Percentiles rank a stretch among this genome's conserved stretches.
phyloP scores from a whole-genome alignment of 1,139 yeast genomes.

The Saccharomyces uvarum region DNA sequence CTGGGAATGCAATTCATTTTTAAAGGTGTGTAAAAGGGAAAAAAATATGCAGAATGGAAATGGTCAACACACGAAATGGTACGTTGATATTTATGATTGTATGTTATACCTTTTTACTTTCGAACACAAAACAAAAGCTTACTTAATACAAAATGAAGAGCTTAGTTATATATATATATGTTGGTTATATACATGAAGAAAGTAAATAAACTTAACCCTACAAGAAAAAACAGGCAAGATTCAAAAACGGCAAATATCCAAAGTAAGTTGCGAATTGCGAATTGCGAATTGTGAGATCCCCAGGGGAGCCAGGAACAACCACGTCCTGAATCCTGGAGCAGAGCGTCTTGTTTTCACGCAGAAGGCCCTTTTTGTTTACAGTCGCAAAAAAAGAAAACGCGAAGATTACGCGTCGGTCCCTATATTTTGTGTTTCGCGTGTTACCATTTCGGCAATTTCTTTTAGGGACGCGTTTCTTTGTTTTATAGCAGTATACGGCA shows the following conservation, averaged over 20 bases:
- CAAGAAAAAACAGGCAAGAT: background rate
- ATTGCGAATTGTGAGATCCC: background rate
- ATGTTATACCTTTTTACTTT: background rate
- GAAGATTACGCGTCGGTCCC: background rate
- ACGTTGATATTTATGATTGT: background rate
- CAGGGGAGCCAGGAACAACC: background rate
- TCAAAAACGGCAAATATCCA: background rate
- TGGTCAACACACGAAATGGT: background rate
- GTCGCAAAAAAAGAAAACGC: conserved; percentile 2
- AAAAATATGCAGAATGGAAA: background rate
- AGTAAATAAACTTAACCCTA: background rate
- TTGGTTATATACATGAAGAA: background rate
- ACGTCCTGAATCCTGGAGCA: background rate
- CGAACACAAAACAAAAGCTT: background rate
- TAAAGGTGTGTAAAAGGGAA: background rate
- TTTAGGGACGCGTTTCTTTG: background rate
- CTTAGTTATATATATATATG: background rate
- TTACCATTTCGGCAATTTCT: background rate
- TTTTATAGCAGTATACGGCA: background rate
- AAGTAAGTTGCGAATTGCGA: background rate
- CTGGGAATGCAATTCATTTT: background rate
- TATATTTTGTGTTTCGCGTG: background rate
- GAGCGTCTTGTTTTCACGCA: background rate
- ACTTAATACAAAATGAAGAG: background rate
- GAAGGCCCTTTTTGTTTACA: conserved; percentile 4